Percentiles rank a stretch among this genome's conserved stretches.
phyloP scores from a whole-genome alignment of 2,329 filamentous ascomycete species.

The Pleomassaria siparia region DNA sequence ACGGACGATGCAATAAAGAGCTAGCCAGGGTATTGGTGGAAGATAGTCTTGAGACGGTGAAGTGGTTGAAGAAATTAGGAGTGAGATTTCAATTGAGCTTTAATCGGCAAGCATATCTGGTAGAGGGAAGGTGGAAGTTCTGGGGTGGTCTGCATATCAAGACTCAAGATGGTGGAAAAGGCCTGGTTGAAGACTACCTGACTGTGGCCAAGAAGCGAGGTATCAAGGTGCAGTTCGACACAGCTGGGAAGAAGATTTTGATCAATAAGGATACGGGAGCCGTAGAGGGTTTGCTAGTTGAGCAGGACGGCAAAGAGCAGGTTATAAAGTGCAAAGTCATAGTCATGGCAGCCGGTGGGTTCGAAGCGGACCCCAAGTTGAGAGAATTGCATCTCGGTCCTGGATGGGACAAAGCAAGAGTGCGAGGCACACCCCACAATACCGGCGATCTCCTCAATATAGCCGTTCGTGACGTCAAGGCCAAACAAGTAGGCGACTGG shows the following conservation, averaged over 20 bases:
- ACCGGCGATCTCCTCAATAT: slow-evolving; percentile 60
- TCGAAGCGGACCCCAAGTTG: slow-evolving; percentile 62
- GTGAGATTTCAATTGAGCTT: slow-evolving; percentile 63
- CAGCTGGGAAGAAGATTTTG: slow-evolving; percentile 47
- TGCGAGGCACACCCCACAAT: slow-evolving; percentile 66
- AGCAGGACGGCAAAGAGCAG: slow-evolving; percentile 21
- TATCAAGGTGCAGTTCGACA: slow-evolving; percentile 52
- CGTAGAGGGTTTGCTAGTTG: slow-evolving; percentile 38
- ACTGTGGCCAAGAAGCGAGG: slow-evolving; percentile 47
- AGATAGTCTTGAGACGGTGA: slow-evolving; percentile 54
- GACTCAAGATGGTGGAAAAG: slow-evolving; percentile 62
- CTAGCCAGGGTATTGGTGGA: slow-evolving; percentile 54
- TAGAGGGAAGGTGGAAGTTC: slow-evolving; percentile 63
- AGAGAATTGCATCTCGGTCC: slow-evolving; percentile 58
- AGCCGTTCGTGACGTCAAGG: slow-evolving; percentile 52
- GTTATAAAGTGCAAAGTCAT: slow-evolving; percentile 46
- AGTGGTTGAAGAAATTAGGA: slow-evolving; percentile 59
- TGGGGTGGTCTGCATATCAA: slow-evolving; percentile 67
- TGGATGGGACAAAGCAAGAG: slow-evolving; percentile 63
- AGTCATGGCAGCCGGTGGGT: slow-evolving; percentile 63
- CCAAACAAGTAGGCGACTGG: slow-evolving; percentile 60
- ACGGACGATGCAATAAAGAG: slow-evolving; percentile 53
- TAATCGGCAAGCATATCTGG: slow-evolving; percentile 66
- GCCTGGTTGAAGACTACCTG: slow-evolving; percentile 55
- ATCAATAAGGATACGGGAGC: slow-evolving; percentile 30